Evolutionary conservation across 1,284 basidiomycete species (phyloP), one percentile per base, ranked within the genome.

Genomic region (Apiotrichum montevideense): DNA sequence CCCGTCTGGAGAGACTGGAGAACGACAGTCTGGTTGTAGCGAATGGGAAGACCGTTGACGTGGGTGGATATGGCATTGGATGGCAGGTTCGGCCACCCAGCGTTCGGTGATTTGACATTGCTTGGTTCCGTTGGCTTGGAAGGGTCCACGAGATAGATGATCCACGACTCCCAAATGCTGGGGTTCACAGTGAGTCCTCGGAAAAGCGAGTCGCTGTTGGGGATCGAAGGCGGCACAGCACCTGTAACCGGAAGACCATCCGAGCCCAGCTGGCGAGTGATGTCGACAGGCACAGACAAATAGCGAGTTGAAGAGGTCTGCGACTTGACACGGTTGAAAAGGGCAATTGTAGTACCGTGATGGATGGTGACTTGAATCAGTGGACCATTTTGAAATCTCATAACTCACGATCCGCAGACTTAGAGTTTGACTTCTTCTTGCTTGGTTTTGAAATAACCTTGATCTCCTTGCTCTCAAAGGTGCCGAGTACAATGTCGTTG

Each of bases 391-490:
- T 4, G 37, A 9, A 10, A 43, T 57, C 42, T 43, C 61, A 15
- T 54, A 59, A 58, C 90, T 80, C 73, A 92, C 91, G 79, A 73
- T 96, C 94, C 4, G 91, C 83, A 65, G 93, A 92, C 80, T 94
- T 92, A 60, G 87, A 88, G 72, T 86, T 91, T 73, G 93, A 90
- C 66, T 91, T 83, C 81, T 97, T 97, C 81, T 97, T 96, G 80
- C 88, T 90, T 3, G 91, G 91, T 75, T 95, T 95, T 76, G 87
- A 90, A 77, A 98, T 97, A 66, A 98, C 90, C 77, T 95, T 95
- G 82, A 98, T 97, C 37, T 93, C 87, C 51, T 87, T 86, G 66
- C 88, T 90, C 54, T 88, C 85, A 80, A 95, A 94, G 33, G 85
- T 82, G 46, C 90, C 90, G 66, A 97, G 83, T 55, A 92, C 80